Evolutionary conservation across 2,329 filamentous ascomycete species (phyloP).

Genomic region (Fusarium longipes): DNA sequence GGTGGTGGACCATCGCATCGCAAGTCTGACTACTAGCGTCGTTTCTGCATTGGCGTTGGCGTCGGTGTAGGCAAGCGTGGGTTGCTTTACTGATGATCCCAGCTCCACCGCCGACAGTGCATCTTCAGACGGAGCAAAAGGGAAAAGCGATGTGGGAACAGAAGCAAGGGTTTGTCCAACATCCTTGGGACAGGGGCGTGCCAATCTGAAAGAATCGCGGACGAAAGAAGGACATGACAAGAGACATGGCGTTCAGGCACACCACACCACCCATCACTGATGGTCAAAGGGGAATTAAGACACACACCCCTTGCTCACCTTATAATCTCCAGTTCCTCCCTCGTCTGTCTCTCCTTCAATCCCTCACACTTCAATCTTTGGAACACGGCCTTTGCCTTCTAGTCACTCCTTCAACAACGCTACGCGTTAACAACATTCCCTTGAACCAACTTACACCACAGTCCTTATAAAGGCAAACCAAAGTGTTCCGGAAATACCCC

Average conservation of each 20-base stretch:
- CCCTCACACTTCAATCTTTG: constrained; percentile 29
- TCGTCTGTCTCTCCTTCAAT: constrained; percentile 17
- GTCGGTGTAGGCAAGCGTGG: constrained; percentile 31
- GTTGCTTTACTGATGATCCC: constrained; percentile 25
- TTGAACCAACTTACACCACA: constrained; percentile 38
- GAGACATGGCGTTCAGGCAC: constrained; percentile 36
- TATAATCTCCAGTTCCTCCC: constrained; percentile 47
- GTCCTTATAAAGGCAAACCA: constrained; percentile 42
- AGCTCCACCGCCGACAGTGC: constrained; percentile 27
- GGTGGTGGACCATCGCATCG: constrained; percentile 31
- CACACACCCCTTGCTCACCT: constrained; percentile 45
- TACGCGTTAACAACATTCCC: constrained; percentile 44
- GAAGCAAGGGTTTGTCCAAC: constrained; percentile 21
- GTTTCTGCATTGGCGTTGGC: constrained; percentile 36
- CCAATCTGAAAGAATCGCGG: constrained; percentile 19
- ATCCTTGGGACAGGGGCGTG: constrained; percentile 29
- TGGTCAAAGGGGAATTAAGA: constrained; percentile 16
- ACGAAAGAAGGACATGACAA: constrained; percentile 14
- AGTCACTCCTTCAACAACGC: constrained; percentile 46
- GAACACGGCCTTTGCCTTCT: constrained; percentile 43
- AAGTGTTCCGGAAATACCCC: constrained; percentile 43
- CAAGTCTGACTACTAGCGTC: constrained; percentile 18
- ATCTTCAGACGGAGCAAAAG: constrained; percentile 14
- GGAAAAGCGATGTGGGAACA: constrained; percentile 24
- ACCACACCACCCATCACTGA: constrained; percentile 24